Percentiles rank a stretch among this genome's conserved stretches.
phyloP scores from a whole-genome alignment of 306 rosid genomes.

The Senna tora region DNA sequence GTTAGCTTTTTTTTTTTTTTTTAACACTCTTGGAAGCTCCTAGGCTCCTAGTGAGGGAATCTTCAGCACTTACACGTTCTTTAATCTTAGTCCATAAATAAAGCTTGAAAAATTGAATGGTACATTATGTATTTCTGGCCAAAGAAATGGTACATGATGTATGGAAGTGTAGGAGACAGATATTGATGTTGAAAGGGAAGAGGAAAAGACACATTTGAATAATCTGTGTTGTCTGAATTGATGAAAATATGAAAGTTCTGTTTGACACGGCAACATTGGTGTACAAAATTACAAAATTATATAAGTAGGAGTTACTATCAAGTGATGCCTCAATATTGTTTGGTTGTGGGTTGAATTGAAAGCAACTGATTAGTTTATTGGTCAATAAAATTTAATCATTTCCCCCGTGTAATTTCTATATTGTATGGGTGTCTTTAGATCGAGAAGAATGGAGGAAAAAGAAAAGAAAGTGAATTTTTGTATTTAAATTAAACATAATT shows the following conservation, averaged over 20 bases:
- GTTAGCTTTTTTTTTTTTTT: neutral
- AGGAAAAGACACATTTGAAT: slow-evolving; percentile 4
- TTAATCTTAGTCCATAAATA: neutral
- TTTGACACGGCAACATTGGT: slow-evolving; percentile 6
- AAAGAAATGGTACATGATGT: neutral
- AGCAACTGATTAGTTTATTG: neutral
- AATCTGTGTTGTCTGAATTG: slow-evolving; percentile 6
- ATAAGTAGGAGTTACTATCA: neutral
- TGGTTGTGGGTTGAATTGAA: neutral
- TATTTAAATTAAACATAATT: too few species aligned
- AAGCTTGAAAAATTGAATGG: neutral
- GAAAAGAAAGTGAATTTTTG: too few species aligned
- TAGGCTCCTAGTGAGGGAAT: neutral
- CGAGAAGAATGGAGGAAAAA: too few species aligned
- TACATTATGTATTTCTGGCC: too few species aligned
- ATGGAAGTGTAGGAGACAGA: neutral
- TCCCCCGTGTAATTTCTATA: too few species aligned
- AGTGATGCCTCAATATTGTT: neutral
- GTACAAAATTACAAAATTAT: neutral
- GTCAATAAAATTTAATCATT: too few species aligned
- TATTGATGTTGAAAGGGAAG: slow-evolving; percentile 16
- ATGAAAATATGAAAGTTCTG: neutral
- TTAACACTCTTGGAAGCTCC: neutral
- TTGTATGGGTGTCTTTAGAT: too few species aligned
- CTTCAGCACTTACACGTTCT: neutral